A percentile compares a stretch with the other conserved stretches of the same genome.
phyloP scores from a whole-genome alignment of 2,329 filamentous ascomycete genomes.

The Mycogone perniciosa region DNA sequence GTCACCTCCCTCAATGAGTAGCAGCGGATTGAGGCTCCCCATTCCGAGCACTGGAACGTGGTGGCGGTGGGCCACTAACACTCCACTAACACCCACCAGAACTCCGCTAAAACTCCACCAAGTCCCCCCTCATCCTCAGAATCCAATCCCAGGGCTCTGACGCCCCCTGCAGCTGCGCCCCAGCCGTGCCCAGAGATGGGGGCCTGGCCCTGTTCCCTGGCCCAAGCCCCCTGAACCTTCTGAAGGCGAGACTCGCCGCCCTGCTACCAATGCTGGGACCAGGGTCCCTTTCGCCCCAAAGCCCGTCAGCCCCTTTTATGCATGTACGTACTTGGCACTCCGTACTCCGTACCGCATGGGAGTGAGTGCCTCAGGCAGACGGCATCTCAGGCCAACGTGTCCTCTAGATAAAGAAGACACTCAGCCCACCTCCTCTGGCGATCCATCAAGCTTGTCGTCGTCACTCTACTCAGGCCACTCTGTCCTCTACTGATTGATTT shows the following conservation, averaged over 20 bases:
- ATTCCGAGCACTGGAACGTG: not conserved
- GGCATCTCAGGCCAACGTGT: slow-evolving; percentile 19
- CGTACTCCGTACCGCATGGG: slow-evolving; percentile 1
- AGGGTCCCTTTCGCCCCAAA: no score
- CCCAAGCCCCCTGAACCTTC: not conserved
- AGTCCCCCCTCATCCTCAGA: no score
- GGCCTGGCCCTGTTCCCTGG: not conserved
- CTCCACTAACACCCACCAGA: no score
- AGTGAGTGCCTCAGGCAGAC: slow-evolving; percentile 18
- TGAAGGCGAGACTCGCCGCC: no score
- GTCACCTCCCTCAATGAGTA: no score
- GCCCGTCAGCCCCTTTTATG: no score
- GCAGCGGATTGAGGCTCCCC: no score
- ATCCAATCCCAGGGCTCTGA: not conserved
- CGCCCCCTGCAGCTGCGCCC: not conserved
- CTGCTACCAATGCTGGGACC: no score
- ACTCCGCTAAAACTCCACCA: no score
- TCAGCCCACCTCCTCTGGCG: slow-evolving; percentile 16
- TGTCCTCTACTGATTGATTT: slow-evolving; percentile 8
- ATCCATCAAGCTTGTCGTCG: slow-evolving; percentile 24
- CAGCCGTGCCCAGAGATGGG: not conserved
- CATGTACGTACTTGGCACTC: not conserved
- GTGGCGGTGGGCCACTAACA: not conserved
- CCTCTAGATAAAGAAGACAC: slow-evolving; percentile 31
- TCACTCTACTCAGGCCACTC: slow-evolving; percentile 7